Conservation (phyloP, 495 filamentous ascomycete species). For the Bryoglossum gracile region DNA sequence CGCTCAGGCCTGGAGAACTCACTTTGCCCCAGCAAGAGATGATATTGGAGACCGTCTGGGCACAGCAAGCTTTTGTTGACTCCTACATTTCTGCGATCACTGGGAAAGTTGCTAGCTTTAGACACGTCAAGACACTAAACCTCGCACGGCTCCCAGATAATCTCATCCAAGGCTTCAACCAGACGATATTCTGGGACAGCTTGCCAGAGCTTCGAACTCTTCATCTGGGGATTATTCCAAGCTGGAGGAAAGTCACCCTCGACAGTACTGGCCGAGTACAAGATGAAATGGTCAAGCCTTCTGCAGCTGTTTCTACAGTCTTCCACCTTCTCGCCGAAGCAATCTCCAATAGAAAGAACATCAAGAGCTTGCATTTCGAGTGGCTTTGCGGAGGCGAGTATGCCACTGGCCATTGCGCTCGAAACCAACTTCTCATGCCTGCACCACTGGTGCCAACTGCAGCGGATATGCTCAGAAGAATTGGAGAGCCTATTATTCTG, state of each 20-base stretch:
- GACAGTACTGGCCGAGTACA: conserved; percentile 31
- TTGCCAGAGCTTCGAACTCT: conserved; percentile 38
- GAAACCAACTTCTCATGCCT: conserved; percentile 44
- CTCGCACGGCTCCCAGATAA: conserved; percentile 45
- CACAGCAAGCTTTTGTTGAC: conserved; percentile 49
- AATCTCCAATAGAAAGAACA: conserved; percentile 31
- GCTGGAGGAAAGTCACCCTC: conserved; percentile 44
- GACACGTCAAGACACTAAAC: conserved; percentile 37
- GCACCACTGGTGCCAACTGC: conserved; percentile 38
- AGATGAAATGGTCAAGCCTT: conserved; percentile 34
- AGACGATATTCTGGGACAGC: conserved; percentile 43
- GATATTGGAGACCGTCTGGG: conserved; percentile 50
- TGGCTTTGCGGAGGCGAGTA: conserved; percentile 52
- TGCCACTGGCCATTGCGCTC: conserved; percentile 42
- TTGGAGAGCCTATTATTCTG: conserved; percentile 24
- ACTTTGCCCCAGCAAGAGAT: conserved; percentile 48
- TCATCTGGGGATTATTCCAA: conserved; percentile 42
- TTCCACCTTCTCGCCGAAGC: conserved; percentile 36
- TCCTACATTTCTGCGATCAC: conserved; percentile 47
- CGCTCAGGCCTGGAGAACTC: conserved; percentile 36
- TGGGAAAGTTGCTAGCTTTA: conserved; percentile 39
- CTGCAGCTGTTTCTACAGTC: conserved; percentile 34
- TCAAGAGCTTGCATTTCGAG: conserved; percentile 46
- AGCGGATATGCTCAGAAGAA: conserved; percentile 38
- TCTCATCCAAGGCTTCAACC: conserved; percentile 36